Base-by-base conservation (phyloP, 192 early-diverging fungal genomes). In the Podila horticola region DNA sequence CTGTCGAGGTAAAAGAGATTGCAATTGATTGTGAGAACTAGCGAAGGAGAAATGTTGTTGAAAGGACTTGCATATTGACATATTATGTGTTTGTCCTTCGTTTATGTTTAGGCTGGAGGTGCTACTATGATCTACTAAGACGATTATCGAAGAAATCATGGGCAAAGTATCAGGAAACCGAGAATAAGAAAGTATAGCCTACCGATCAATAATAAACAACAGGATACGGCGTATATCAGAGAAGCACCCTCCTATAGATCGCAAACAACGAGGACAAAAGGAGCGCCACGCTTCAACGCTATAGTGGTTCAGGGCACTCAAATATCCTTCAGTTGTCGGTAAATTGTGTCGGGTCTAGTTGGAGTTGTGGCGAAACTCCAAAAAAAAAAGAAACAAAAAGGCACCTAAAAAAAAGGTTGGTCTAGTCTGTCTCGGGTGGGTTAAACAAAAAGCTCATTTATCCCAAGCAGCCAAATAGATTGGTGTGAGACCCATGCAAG, bases 1-100 rank as follows among this genome's bases (percentile, higher is more conserved):
- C 84, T 58, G 72, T 88, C 45, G 83, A 88, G 81, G 85, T 88
- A 79, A 73, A 31, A 36, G 20, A 5, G 3, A 52, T n/a, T 17
- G n/a, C 1, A 52, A n/a, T 17, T 1, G 20, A 10, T 17, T 7
- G 20, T 5, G 19, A 17, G 50, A n/a, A 52, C 7, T 22, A 22
- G 5, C 6, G 34, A 34, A 34, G 33, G 34, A 9, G 34, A 36
- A 36, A 36, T 36, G 34, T 45, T 45, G 41, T 41, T 41, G 33
- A 34, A 34, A 41, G 38, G 38, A 41, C 38, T 10, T 9, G 38
- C 38, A 12, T 17, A 45, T 45, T 55, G 24, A 55, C 52, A 24
- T 55, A 3, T 55, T 26, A 9, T 55, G 20, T 11, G 12, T 24
- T 24, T 22, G 5, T 52, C 12, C 22, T 22, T 55, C 15, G 13